These are phyloP conservation scores for Solanum acaule DNA, from an alignment of 257 asterid genomes.

Conservation along the genomic window DNA sequence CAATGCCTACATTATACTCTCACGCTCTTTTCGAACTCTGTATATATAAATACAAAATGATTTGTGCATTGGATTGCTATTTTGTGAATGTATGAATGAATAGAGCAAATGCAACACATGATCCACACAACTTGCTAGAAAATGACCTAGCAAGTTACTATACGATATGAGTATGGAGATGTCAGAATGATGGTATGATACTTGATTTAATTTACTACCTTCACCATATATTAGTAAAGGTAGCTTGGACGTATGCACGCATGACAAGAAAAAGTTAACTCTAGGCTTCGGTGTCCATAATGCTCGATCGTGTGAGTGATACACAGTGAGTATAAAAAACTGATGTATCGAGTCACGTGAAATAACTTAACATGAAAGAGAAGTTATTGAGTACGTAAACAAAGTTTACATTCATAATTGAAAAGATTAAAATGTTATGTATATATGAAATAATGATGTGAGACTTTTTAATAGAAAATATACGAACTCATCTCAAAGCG, in stretches of 20 bases:
- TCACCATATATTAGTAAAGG: neutral
- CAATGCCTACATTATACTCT: neutral
- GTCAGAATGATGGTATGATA: neutral
- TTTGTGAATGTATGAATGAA: neutral
- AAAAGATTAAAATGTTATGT: neutral
- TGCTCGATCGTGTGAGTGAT: neutral
- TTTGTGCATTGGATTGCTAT: neutral
- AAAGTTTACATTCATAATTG: neutral
- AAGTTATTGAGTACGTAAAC: neutral
- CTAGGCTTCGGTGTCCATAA: neutral
- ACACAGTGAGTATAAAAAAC: neutral
- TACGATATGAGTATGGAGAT: neutral
- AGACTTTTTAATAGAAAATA: neutral
- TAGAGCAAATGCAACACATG: neutral
- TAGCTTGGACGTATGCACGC: neutral
- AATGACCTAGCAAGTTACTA: neutral
- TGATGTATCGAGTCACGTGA: neutral
- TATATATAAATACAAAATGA: neutral
- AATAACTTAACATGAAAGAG: neutral
- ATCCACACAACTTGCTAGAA: neutral
- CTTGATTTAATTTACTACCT: neutral
- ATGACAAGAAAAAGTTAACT: neutral
- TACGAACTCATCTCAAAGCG: neutral
- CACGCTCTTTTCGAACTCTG: neutral
- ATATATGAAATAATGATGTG: neutral